Evolutionary conservation across 1,284 basidiomycete genomes (phyloP).

Genomic region (Sanguinoderma infundibulare): DNA sequence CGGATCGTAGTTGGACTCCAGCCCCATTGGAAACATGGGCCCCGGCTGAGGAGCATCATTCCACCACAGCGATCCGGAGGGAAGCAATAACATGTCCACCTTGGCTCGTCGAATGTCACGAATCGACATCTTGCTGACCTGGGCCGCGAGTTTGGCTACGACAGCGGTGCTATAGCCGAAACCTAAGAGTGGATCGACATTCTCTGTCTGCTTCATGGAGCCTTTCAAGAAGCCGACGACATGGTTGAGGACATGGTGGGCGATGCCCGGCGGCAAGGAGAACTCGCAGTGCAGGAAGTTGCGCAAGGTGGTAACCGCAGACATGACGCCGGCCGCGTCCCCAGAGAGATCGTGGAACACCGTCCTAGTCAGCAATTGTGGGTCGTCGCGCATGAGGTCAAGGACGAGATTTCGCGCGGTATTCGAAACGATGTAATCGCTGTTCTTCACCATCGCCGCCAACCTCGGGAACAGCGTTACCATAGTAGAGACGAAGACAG

Average conservation of each 20-base stretch:
- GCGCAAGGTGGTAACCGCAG: slow-evolving; percentile 54
- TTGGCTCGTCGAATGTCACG: slow-evolving; percentile 79
- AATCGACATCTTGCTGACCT: slow-evolving; percentile 75
- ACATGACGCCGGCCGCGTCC: slow-evolving; percentile 48
- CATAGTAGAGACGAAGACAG: slow-evolving; percentile 68
- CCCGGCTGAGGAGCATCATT: slow-evolving; percentile 52
- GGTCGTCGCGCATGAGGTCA: slow-evolving; percentile 80
- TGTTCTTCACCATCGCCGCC: slow-evolving; percentile 55
- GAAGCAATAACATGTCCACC: slow-evolving; percentile 72
- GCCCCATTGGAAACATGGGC: slow-evolving; percentile 61
- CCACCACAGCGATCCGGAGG: slow-evolving; percentile 73
- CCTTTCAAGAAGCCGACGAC: slow-evolving; percentile 73
- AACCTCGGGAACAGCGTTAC: slow-evolving; percentile 57
- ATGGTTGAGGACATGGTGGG: slow-evolving; percentile 73
- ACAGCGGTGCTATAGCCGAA: slow-evolving; percentile 63
- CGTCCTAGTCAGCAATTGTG: slow-evolving; percentile 65
- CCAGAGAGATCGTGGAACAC: slow-evolving; percentile 63
- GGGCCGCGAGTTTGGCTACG: slow-evolving; percentile 59
- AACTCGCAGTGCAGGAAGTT: slow-evolving; percentile 58
- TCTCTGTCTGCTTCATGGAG: slow-evolving; percentile 50
- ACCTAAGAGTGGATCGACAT: slow-evolving; percentile 47
- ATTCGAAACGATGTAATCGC: slow-evolving; percentile 58
- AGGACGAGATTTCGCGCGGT: slow-evolving; percentile 60
- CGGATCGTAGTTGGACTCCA: slow-evolving; percentile 44
- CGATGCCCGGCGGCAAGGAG: slow-evolving; percentile 64